phyloP scores from a whole-genome alignment of 768 basidiomycete genomes.

The Leucocoprinus leucothites region DNA sequence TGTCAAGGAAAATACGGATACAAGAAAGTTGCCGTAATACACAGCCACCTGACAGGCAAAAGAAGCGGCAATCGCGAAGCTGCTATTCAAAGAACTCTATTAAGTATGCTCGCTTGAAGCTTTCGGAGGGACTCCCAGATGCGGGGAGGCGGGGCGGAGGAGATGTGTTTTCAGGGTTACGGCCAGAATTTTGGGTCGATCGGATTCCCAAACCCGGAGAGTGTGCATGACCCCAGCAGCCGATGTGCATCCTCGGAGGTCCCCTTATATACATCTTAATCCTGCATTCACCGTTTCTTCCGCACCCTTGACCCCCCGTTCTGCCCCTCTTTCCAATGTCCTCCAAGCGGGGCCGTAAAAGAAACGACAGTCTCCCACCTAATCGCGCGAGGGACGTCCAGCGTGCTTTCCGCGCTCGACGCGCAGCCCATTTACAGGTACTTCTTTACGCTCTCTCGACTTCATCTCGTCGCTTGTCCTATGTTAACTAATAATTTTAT shows the following conservation, averaged over 20 bases:
- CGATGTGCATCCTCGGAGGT: conserved; percentile 29
- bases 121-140: neutral
- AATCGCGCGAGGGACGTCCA: conserved; percentile 88
- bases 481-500: conserved; percentile 24
- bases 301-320: conserved; percentile 20
- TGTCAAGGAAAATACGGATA: neutral
- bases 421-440: conserved; percentile 85
- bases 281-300: conserved; percentile 19
- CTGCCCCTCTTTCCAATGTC: conserved; percentile 53
- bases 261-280: conserved; percentile 39
- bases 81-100: conserved; percentile 1
- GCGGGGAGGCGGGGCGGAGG: conserved; percentile 6
- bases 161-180: conserved; percentile 8
- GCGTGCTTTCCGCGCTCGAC: conserved; percentile 82
- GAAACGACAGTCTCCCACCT: conserved; percentile 77
- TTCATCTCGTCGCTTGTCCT: conserved; percentile 37
- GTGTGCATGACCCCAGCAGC: conserved; percentile 24
- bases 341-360: conserved; percentile 83
- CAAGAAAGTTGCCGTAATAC: conserved; percentile 9
- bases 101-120: neutral
- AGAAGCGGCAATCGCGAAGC: conserved; percentile 5
- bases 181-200: conserved; percentile 18
- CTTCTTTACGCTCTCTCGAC: conserved; percentile 23
- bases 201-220: conserved; percentile 21
- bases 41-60: conserved; percentile 9